Conservation (phyloP, 169 alveolate species). For the Eimeria mitis region DNA sequence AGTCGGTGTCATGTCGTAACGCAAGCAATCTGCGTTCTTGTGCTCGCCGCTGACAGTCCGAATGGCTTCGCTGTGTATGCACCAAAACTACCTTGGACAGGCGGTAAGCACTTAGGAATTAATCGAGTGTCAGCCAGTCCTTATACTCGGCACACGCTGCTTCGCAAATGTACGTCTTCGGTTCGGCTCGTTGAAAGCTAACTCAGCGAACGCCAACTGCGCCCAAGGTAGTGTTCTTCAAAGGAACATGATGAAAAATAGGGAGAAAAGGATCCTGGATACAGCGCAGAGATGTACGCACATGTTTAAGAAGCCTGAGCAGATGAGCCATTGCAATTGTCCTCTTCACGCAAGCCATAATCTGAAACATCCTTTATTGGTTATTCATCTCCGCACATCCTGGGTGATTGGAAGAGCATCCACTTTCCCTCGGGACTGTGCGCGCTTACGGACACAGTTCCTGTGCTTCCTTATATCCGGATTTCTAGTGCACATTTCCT, state of each 20-base stretch:
- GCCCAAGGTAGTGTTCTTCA: background rate
- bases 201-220: too few relatives aligned
- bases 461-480: background rate
- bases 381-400: background rate
- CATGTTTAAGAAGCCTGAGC: background rate
- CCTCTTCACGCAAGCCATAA: background rate
- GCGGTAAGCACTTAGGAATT: background rate
- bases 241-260: too few relatives aligned
- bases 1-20: background rate
- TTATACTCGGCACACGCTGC: background rate
- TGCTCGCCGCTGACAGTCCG: background rate
- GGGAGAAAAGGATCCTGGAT: too few relatives aligned
- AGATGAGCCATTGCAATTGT: background rate
- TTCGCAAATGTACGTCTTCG: background rate
- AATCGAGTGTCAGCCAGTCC: background rate
- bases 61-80: background rate
- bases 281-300: background rate
- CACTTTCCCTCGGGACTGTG: background rate
- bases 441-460: background rate
- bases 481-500: background rate
- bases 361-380: background rate
- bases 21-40: background rate
- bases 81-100: background rate
- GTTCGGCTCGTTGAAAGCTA: too few relatives aligned
- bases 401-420: background rate